Evolutionary conservation across 768 basidiomycete species (phyloP).

Genomic region (Podaxis sp.): DNA sequence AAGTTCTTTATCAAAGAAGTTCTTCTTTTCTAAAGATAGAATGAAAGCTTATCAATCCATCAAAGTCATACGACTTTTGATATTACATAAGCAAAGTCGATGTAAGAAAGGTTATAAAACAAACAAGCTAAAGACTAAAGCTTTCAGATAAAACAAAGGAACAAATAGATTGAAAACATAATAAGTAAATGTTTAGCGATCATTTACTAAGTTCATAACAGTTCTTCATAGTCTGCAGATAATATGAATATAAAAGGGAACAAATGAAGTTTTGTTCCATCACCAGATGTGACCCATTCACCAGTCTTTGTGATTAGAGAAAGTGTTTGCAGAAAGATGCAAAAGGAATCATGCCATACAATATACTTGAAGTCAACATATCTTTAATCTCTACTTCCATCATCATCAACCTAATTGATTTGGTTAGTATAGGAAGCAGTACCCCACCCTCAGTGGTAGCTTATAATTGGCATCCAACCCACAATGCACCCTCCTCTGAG

Average conservation of each 20-base stretch:
- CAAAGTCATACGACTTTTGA: too few species aligned
- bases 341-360: conserved; percentile 39
- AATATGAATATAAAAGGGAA: conserved; percentile 39
- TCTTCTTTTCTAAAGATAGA: too few species aligned
- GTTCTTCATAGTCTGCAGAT: conserved; percentile 45
- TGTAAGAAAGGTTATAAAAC: too few species aligned
- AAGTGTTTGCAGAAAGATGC: conserved; percentile 29
- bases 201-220: too few species aligned
- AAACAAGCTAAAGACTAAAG: too few species aligned
- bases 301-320: conserved; percentile 15
- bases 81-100: too few species aligned
- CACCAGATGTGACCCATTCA: conserved; percentile 15
- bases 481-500: conserved; percentile 30
- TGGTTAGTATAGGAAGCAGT: not conserved
- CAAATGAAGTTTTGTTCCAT: conserved; percentile 24
- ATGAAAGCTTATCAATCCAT: too few species aligned
- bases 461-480: conserved; percentile 36
- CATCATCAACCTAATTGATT: conserved; percentile 27
- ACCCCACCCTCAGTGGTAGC: not conserved
- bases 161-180: too few species aligned
- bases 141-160: too few species aligned
- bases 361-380: conserved; percentile 34
- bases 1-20: too few species aligned
- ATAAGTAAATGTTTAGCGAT: too few species aligned
- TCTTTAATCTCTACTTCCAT: conserved; percentile 24